Evolutionary conservation across 2,329 filamentous ascomycete genomes (phyloP).

Genomic region (Exophiala bonariae): DNA sequence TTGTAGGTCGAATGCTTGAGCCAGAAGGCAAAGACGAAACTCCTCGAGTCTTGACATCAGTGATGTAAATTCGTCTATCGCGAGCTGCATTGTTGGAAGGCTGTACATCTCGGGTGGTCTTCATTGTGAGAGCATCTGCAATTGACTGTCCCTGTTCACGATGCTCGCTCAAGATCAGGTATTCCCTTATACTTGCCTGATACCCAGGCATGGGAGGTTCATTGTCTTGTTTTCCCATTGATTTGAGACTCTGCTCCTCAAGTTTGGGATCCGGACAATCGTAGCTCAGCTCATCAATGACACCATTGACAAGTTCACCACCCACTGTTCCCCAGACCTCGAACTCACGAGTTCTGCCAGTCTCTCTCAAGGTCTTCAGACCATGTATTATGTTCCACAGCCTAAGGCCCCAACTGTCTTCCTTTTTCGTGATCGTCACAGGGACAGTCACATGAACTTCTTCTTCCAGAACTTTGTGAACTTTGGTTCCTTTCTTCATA

Average conservation of each 20-base stretch:
- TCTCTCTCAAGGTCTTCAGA: conserved; percentile 69
- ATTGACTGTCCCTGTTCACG: conserved; percentile 32
- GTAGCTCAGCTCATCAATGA: conserved; percentile 84
- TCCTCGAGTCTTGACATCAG: conserved; percentile 83
- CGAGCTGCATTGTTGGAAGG: conserved; percentile 29
- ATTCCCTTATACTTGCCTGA: conserved; percentile 48
- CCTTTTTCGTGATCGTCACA: conserved; percentile 70
- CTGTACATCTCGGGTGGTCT: conserved; percentile 15
- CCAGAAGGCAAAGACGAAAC: conserved; percentile 64
- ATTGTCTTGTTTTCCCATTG: conserved; percentile 56
- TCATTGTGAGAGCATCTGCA: conserved; percentile 24
- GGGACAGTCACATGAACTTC: conserved; percentile 77
- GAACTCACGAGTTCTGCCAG: conserved; percentile 71
- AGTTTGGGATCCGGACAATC: conserved; percentile 71
- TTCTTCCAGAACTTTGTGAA: conserved; percentile 83
- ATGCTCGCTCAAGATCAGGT: conserved; percentile 33
- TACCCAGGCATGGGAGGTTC: conserved; percentile 44
- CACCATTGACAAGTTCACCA: conserved; percentile 79
- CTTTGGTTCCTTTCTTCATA: conserved; percentile 77
- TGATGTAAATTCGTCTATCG: conserved; percentile 64
- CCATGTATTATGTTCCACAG: conserved; percentile 93
- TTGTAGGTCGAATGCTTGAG: conserved; percentile 69
- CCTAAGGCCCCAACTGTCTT: conserved; percentile 78
- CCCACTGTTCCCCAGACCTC: conserved; percentile 84
- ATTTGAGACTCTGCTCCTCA: conserved; percentile 57